Base-by-base conservation (phyloP, 257 asterid genomes). In the Lycium barbarum region DNA sequence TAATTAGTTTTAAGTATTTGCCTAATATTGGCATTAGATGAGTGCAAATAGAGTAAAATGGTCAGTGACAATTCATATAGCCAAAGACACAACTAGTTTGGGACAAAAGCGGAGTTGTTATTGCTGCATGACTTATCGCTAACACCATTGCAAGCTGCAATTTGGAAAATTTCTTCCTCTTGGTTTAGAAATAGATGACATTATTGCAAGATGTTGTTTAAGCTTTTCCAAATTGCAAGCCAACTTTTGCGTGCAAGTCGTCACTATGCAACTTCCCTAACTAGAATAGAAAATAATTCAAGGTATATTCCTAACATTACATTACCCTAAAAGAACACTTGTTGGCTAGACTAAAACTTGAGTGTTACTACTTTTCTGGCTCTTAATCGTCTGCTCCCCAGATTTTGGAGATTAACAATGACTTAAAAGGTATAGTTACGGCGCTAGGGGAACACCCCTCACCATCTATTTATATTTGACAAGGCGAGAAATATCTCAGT, bases 401-500 rank as follows among this genome's bases (percentile, higher is more conserved):
- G 53, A 13, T 70, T 70, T 17, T 33, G 54, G 78, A 11, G 15
- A 70, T 8, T 40, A 70, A 70, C 79, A 38, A 26, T 38, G 7
- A 40, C 22, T 70, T 68, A 9, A 67, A 2, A 38, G 51, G 49
- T 36, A 66, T 26, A 14, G 51, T 38, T 70, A 17, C 38, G 79
- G 79, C 33, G 33, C 54, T 70, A 70, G 15, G 35, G 54, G 15
- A 70, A 40, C 33, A 70, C 79, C 14, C 79, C 14, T 38, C 53
- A 15, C 15, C 17, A 40, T 70, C 54, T 70, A 70, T 58, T 15
- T 51, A 76, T 76, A 51, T 26, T 26, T 49, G 13, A 76, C 36
- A 76, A 51, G 81, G 82, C 53, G 63, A 26, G 47, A 53, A 53
- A 76, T 15, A 74, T 74, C 43, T 74, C 3, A 17, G 62, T 12